Evolutionary conservation across 345 rosid genomes (phyloP).

Genomic region (Bruguiera sexangula): DNA sequence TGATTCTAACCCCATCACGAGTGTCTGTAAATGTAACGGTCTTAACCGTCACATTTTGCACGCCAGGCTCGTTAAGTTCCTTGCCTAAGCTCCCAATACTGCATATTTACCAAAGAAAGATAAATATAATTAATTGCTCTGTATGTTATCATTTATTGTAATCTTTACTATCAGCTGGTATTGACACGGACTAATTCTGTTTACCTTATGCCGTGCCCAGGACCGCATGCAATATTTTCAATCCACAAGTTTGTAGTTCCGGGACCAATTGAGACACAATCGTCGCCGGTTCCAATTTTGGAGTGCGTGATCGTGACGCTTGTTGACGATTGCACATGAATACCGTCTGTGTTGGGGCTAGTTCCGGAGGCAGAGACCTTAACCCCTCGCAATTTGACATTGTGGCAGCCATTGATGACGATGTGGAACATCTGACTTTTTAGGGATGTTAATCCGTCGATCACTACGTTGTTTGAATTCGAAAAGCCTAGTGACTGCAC

Average conservation of each 20-base stretch:
- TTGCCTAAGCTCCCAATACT: constrained; percentile 63
- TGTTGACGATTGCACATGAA: constrained; percentile 50
- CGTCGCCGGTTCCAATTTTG: constrained; percentile 49
- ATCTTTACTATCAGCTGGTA: not conserved
- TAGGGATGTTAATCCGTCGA: too few species aligned
- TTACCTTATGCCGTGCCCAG: constrained; percentile 72
- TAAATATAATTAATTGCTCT: not conserved
- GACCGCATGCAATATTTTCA: constrained; percentile 25
- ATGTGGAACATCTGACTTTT: too few species aligned
- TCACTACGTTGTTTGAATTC: too few species aligned
- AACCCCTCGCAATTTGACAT: constrained; percentile 21
- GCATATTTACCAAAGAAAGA: not conserved
- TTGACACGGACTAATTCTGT: not conserved
- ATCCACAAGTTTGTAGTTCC: constrained; percentile 48
- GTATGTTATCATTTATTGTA: not conserved
- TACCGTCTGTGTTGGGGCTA: constrained; percentile 76
- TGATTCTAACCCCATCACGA: too few species aligned
- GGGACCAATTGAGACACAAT: constrained; percentile 54
- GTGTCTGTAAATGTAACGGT: too few species aligned
- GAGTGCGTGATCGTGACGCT: constrained; percentile 42
- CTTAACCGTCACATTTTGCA: too few species aligned
- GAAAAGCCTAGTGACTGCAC: too few species aligned
- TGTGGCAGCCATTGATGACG: too few species aligned
- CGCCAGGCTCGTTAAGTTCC: too few species aligned
- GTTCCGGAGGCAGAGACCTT: constrained; percentile 44